Conservation (phyloP, 2,329 filamentous ascomycete species). For the Aspergillus flavus region DNA sequence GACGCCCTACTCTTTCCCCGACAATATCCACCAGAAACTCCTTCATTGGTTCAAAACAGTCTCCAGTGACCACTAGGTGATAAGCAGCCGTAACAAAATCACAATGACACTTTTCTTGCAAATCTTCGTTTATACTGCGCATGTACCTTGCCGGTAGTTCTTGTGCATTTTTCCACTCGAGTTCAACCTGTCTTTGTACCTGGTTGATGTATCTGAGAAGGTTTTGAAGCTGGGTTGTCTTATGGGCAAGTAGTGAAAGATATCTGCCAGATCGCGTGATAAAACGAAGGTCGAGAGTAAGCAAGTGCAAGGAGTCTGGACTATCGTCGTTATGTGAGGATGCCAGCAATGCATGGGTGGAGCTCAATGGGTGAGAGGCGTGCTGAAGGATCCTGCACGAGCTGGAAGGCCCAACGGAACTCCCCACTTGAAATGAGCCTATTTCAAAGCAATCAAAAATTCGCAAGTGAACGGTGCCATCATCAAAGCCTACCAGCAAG, state of each 20-base stretch:
- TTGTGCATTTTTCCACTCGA: constrained; percentile 80
- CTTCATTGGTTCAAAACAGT: constrained; percentile 72
- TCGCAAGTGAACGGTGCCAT: constrained; percentile 73
- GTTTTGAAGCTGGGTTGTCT: constrained; percentile 85
- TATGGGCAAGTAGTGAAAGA: constrained; percentile 80
- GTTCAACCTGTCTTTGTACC: constrained; percentile 73
- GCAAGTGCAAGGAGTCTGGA: constrained; percentile 56
- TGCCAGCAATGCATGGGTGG: constrained; percentile 74
- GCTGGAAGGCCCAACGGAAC: constrained; percentile 40
- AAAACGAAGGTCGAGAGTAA: constrained; percentile 82
- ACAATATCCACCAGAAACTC: constrained; percentile 90
- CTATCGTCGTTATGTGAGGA: constrained; percentile 36
- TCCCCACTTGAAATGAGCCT: constrained; percentile 55
- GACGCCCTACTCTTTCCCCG: constrained; percentile 67
- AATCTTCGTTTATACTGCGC: constrained; percentile 72
- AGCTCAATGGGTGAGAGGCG: constrained; percentile 70
- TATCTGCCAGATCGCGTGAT: constrained; percentile 74
- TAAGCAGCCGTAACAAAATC: constrained; percentile 75
- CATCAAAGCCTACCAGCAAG: constrained; percentile 71
- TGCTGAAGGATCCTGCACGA: constrained; percentile 57
- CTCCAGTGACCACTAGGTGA: constrained; percentile 81
- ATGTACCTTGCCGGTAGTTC: constrained; percentile 80
- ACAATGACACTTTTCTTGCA: constrained; percentile 66
- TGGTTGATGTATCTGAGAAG: constrained; percentile 83
- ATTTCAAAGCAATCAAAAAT: constrained; percentile 87